A percentile compares a stretch with the other conserved stretches of the same genome.
Evolutionary conservation across 352 stramenopile genomes (phyloP).

Genomic region (Aphanomyces invadans): DNA sequence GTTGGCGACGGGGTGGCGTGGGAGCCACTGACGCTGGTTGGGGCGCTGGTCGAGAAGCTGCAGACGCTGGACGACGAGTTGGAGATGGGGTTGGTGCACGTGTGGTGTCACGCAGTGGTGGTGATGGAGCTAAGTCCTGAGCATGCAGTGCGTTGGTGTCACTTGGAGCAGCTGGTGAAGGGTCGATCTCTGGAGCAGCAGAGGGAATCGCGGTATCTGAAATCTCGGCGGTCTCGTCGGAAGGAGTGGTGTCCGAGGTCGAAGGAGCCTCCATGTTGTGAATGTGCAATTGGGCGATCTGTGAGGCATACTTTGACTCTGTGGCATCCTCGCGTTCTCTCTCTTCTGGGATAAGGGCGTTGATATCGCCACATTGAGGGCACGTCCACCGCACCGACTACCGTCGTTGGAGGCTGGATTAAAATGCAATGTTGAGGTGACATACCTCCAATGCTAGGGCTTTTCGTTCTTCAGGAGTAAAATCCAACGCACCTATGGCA

Average conservation of each 20-base stretch:
- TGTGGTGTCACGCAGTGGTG: no score
- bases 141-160: no score
- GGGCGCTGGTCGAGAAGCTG: no score
- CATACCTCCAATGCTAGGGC: conserved; percentile 58
- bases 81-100: no score
- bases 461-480: conserved; percentile 52
- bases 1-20: conserved; percentile 26
- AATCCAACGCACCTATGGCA: conserved; percentile 75
- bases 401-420: no score
- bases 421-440: no score
- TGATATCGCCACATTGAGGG: conserved; percentile 58
- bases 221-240: no score
- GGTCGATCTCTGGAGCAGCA: conserved; percentile 13
- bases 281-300: conserved; percentile 76
- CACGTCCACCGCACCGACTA: conserved; percentile 74
- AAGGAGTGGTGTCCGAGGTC: background rate
- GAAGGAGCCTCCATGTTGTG: conserved; percentile 46
- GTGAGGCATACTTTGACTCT: conserved; percentile 62
- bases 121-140: no score
- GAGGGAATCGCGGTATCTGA: background rate
- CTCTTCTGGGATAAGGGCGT: conserved; percentile 50
- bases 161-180: conserved; percentile 1
- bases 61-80: no score
- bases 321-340: conserved; percentile 24
- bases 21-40: background rate